phyloP scores from a whole-genome alignment of 805 yeast species.

The Cyberlindnera mississippiensis region DNA sequence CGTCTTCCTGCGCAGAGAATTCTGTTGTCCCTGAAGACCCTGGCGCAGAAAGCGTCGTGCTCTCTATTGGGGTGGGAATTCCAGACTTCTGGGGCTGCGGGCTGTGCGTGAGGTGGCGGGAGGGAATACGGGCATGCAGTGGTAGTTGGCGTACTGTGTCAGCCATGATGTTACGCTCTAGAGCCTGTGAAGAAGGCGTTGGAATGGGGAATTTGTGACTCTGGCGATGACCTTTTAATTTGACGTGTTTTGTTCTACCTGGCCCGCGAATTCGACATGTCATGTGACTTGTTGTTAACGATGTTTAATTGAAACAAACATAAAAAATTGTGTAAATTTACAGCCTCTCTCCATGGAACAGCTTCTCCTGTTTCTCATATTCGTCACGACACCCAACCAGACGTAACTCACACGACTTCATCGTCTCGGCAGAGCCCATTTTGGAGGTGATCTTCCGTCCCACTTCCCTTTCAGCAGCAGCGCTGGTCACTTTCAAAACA shows the following conservation, averaged over 20 bases:
- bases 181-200: constrained; percentile 2
- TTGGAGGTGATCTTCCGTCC: constrained; percentile 41
- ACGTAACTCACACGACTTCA: constrained; percentile 72
- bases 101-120: constrained; percentile 16
- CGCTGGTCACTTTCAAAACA: constrained; percentile 47
- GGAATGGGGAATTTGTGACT: background rate
- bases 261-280: background rate
- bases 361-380: constrained; percentile 18
- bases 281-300: background rate
- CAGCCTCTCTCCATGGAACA: constrained; percentile 4
- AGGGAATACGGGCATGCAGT: constrained; percentile 17
- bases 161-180: constrained; percentile 20
- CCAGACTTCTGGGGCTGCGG: constrained; percentile 8
- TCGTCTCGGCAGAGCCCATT: constrained; percentile 52
- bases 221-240: background rate
- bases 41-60: background rate
- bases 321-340: too few species aligned
- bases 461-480: constrained; percentile 33
- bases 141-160: constrained; percentile 16
- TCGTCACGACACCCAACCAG: constrained; percentile 55
- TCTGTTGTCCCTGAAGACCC: background rate
- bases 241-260: background rate
- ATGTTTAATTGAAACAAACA: too few species aligned
- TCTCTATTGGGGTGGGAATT: too few species aligned
- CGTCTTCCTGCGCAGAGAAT: background rate